A percentile compares a stretch with the other conserved stretches of the same genome.
Conservation (phyloP, 257 asterid species). For the Orobanche coerulescens region DNA sequence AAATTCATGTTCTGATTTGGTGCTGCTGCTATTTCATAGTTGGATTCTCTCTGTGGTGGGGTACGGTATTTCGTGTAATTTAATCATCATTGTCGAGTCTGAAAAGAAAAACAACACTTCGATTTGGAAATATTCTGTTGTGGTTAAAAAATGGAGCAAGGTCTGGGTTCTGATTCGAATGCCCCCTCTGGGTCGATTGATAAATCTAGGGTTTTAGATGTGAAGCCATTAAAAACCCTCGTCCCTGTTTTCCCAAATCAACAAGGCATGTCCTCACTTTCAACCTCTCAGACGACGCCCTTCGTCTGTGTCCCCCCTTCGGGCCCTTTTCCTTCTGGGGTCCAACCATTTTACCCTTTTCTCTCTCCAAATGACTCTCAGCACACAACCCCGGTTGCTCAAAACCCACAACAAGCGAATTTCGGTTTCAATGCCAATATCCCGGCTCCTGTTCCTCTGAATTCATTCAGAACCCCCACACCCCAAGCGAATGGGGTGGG, state of each 20-base stretch:
- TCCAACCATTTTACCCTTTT: conserved; percentile 87
- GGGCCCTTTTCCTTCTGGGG: conserved; percentile 93
- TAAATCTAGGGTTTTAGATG: conserved; percentile 63
- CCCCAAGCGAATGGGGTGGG: conserved; percentile 41
- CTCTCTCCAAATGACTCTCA: conserved; percentile 33
- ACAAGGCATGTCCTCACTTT: conserved; percentile 39
- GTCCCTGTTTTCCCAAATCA: conserved; percentile 73
- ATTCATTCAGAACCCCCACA: conserved; percentile 61
- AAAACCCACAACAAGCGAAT: conserved; percentile 30
- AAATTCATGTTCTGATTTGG: background rate
- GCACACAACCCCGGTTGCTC: conserved; percentile 15
- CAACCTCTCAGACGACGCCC: conserved; percentile 60
- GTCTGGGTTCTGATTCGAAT: conserved; percentile 39
- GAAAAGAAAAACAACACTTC: background rate
- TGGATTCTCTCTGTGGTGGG: background rate
- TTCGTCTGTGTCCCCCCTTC: conserved; percentile 83
- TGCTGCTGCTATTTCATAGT: background rate
- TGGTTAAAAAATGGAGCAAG: conserved; percentile 57
- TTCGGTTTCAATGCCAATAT: conserved; percentile 32
- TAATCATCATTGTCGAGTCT: background rate
- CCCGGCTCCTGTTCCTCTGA: conserved; percentile 76
- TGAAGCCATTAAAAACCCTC: conserved; percentile 76
- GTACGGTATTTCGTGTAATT: background rate
- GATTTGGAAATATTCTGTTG: conserved; percentile 13
- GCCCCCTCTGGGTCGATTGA: conserved; percentile 42